Evolutionary conservation across 140 eudicot genomes (phyloP).

Genomic region (Senecio squalidus): DNA sequence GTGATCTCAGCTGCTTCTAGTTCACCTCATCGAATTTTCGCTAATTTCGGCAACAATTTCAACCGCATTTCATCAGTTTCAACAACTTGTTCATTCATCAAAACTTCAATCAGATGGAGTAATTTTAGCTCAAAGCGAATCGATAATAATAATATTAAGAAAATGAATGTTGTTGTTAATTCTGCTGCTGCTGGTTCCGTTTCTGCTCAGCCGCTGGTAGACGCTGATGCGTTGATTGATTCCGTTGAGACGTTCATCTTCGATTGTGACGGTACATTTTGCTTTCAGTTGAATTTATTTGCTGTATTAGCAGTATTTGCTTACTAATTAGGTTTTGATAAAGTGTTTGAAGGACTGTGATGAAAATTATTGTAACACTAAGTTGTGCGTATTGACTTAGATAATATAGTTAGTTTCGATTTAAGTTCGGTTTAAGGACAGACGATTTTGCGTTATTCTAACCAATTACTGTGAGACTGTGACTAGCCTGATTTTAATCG

Average conservation of each 20-base stretch:
- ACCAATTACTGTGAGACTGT: no score
- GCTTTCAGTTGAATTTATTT: not conserved
- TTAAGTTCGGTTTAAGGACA: not conserved
- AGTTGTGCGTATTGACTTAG: not conserved
- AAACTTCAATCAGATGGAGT: constrained; percentile 20
- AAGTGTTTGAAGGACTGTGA: no score
- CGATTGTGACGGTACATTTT: constrained; percentile 76
- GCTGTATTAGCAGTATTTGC: no score
- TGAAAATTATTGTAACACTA: no score
- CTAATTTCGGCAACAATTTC: no score
- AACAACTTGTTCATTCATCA: constrained; percentile 3
- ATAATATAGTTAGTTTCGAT: not conserved
- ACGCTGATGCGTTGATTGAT: constrained; percentile 60
- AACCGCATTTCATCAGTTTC: constrained; percentile 24
- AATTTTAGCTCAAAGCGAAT: constrained; percentile 3
- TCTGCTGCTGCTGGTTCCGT: constrained; percentile 35
- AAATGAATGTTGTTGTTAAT: constrained; percentile 6
- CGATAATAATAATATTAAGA: constrained; percentile 19
- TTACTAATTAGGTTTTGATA: no score
- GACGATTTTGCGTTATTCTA: not conserved
- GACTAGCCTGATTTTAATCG: no score
- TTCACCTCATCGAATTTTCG: no score
- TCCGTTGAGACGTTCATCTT: constrained; percentile 95
- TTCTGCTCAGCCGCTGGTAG: constrained; percentile 46
- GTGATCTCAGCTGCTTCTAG: constrained; percentile 25